Evolutionary conservation across 768 basidiomycete genomes (phyloP).

Genomic region (Pleurotus platypus): DNA sequence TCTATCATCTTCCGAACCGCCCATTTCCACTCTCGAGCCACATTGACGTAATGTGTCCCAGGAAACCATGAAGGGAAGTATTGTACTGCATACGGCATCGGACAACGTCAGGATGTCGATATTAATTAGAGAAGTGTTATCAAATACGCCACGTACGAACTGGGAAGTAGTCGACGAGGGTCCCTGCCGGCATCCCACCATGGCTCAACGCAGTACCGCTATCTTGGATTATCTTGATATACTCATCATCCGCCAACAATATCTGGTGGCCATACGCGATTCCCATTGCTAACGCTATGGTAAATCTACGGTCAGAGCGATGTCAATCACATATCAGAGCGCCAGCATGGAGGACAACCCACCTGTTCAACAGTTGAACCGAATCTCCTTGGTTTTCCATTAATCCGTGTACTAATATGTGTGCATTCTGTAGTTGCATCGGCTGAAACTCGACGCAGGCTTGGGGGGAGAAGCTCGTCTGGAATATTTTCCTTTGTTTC

Average conservation of each 20-base stretch:
- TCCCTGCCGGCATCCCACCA: slow-evolving; percentile 13
- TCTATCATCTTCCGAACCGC: not conserved
- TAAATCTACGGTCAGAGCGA: slow-evolving; percentile 11
- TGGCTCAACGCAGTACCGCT: not conserved
- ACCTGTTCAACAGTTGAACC: not conserved
- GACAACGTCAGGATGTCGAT: not conserved
- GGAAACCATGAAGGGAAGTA: slow-evolving; percentile 6
- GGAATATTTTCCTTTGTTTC: not conserved
- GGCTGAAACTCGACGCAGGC: not conserved
- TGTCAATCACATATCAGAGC: not conserved
- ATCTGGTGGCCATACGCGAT: slow-evolving; percentile 17
- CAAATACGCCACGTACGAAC: not conserved
- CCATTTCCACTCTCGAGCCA: not conserved
- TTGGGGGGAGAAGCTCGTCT: not conserved
- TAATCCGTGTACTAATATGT: not conserved
- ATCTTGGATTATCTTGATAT: slow-evolving; percentile 10
- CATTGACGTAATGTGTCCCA: slow-evolving; percentile 1
- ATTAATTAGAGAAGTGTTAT: not conserved
- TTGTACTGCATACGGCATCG: not conserved
- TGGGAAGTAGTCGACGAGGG: slow-evolving; percentile 16
- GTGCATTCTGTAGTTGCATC: not conserved
- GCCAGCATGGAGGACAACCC: no score
- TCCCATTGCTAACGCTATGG: slow-evolving; percentile 9
- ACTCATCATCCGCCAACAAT: slow-evolving; percentile 12
- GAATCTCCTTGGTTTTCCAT: not conserved